A percentile compares a stretch with the other conserved stretches of the same genome.
These are phyloP conservation scores for Microcyclosporella mali DNA, from an alignment of 2,329 filamentous ascomycete species.

Conservation along the genomic window DNA sequence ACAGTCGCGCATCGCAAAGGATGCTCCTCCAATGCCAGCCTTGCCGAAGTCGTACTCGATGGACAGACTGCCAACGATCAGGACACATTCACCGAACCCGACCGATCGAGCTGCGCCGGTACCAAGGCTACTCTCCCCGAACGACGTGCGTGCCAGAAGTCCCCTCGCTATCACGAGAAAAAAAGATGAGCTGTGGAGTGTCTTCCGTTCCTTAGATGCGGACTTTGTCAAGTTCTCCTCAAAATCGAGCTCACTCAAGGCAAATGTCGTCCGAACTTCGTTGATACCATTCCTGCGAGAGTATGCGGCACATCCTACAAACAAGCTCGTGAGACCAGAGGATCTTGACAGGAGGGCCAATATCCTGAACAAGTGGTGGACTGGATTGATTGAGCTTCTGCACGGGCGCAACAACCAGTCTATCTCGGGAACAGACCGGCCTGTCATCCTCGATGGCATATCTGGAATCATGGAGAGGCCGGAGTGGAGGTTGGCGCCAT, in stretches of 20 bases:
- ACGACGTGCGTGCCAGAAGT: slow-evolving; percentile 21
- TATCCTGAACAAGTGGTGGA: slow-evolving; percentile 90
- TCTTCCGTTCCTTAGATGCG: slow-evolving; percentile 61
- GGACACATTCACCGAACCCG: slow-evolving; percentile 28
- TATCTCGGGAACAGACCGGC: slow-evolving; percentile 76
- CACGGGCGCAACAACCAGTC: slow-evolving; percentile 68
- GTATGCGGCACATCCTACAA: slow-evolving; percentile 63
- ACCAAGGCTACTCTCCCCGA: slow-evolving; percentile 37
- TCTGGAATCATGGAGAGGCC: slow-evolving; percentile 79
- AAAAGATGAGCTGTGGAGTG: slow-evolving; percentile 64
- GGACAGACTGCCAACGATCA: slow-evolving; percentile 37
- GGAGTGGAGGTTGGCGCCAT: slow-evolving; percentile 75
- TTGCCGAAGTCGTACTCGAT: slow-evolving; percentile 47
- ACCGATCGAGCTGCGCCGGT: slow-evolving; percentile 38
- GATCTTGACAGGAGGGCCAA: slow-evolving; percentile 73
- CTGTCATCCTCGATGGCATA: slow-evolving; percentile 70
- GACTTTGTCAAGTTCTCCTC: slow-evolving; percentile 68
- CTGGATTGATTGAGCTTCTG: slow-evolving; percentile 70
- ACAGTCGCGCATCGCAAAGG: background rate
- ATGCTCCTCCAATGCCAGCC: slow-evolving; percentile 33
- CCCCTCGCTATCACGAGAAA: slow-evolving; percentile 40
- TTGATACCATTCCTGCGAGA: slow-evolving; percentile 72
- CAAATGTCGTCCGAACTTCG: slow-evolving; percentile 64
- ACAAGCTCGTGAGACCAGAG: slow-evolving; percentile 61
- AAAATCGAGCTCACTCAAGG: slow-evolving; percentile 68